These are phyloP conservation scores for Isochrysis galbana DNA, from an alignment of 78 protist genomes.

Conservation along the genomic window DNA sequence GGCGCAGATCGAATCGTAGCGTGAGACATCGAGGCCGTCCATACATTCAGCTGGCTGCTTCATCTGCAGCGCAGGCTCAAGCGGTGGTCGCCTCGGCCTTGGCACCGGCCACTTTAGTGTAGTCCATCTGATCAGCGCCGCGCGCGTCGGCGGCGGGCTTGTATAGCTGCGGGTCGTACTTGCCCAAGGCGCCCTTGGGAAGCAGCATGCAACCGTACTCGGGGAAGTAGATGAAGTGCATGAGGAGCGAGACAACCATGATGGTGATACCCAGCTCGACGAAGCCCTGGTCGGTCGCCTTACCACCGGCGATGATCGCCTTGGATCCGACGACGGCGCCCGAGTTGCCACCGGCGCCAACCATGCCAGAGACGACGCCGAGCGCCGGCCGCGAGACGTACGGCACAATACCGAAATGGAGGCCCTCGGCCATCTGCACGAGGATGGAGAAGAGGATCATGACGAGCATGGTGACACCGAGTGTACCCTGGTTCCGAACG, in stretches of 20 bases:
- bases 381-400: too few species aligned
- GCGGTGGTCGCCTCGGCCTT: background rate
- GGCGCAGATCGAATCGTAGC: too few species aligned
- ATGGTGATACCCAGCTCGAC: background rate
- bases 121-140: background rate
- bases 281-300: background rate
- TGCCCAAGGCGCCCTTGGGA: background rate
- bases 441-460: background rate
- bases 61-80: too few species aligned
- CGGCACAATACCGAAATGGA: too few species aligned
- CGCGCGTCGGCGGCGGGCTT: background rate
- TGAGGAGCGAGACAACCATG: background rate
- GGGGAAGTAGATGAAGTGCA: background rate
- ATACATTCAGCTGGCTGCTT: too few species aligned
- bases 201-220: background rate
- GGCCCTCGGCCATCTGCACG: conserved; percentile 40
- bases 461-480: background rate
- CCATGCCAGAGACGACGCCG: too few species aligned
- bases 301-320: background rate
- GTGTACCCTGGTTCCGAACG: background rate
- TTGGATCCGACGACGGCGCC: background rate
- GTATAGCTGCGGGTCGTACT: background rate
- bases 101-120: background rate
- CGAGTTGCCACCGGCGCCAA: conserved; percentile 14
- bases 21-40: too few species aligned